phyloP scores from a whole-genome alignment of 73 alveolate species.

The Breviolum minutum region DNA sequence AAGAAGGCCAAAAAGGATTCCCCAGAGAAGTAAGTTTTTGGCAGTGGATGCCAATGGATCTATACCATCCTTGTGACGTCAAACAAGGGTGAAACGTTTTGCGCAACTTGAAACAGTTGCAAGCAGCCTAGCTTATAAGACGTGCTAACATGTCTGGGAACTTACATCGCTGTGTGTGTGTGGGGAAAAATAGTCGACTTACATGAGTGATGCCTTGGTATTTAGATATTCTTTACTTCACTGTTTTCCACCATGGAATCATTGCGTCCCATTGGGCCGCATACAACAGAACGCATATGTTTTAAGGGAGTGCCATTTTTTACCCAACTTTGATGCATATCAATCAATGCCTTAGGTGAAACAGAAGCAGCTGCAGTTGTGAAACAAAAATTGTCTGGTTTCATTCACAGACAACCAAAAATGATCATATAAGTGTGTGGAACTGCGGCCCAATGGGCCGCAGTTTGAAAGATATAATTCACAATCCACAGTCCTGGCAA shows the following conservation, averaged over 20 bases:
- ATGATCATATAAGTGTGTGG: too few relatives aligned
- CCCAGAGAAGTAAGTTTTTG: neutral
- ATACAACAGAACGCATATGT: too few relatives aligned
- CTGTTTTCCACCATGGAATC: too few relatives aligned
- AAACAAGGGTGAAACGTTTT: neutral
- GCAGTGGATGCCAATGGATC: neutral
- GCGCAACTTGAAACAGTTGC: neutral
- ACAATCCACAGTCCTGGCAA: too few relatives aligned
- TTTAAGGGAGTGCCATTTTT: neutral
- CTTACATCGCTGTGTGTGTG: too few relatives aligned
- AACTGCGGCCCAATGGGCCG: slow-evolving; percentile 54
- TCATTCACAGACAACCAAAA: too few relatives aligned
- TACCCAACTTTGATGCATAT: neutral
- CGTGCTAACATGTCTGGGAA: too few relatives aligned
- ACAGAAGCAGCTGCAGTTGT: neutral
- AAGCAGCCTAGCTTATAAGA: neutral
- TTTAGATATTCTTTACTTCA: too few relatives aligned
- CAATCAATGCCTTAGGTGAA: neutral
- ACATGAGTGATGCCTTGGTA: neutral
- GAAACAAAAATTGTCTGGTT: neutral
- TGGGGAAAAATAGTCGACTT: neutral
- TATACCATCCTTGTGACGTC: neutral
- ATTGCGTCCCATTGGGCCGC: neutral
- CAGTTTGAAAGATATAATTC: too few relatives aligned
- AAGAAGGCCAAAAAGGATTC: neutral